Evolutionary conservation across 805 yeast genomes (phyloP), one percentile per base, ranked within the genome.

Genomic region (Zygosaccharomyces bailii): DNA sequence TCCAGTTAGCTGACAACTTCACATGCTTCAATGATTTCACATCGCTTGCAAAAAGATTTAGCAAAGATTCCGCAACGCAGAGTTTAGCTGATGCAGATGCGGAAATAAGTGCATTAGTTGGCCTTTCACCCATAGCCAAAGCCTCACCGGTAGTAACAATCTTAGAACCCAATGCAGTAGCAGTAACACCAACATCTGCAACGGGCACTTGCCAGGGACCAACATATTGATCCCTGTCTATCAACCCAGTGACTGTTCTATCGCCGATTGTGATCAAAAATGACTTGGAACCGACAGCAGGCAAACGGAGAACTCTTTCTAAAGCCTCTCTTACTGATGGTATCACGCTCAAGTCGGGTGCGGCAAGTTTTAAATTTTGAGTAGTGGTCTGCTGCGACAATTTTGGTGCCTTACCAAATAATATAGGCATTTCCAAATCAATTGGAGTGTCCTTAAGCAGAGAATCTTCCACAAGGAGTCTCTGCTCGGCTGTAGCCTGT

Each of bases 181-280:
- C 84, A 18, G 98, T 90, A 43, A 93, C 96, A 70, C 96, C 98
- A 44, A 90, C 97, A 63, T 93, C 98, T 13, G 98, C 93, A 24
- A 93, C 98, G 39, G 99, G 99, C 7, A 86, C 93, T 74, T 93
- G 99, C 98, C 98, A 93, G 62, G 98, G 98, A 31, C 99, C 99
- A 48, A 93, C 98, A 82, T 90, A 82, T 72, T 93, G 99, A 66
- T 93, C 99, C 65, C 99, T 82, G 60, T 95, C 98, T 50, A 93
- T 84, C 56, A 93, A 76, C 44, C 99, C 99, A 21, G 98, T 91
- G 50, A 93, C 93, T n/a, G 95, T 77, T 70, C 99, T 83, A 69
- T 93, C 99, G 68, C 96, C 99, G 63, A 93, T 93, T n/a, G 98
- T 93, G 63, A 93, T 86, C 60, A 93, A 74, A 74, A 93, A 93